Conservation (phyloP, 1,284 basidiomycete species). For the Sporisorium sorghi region DNA sequence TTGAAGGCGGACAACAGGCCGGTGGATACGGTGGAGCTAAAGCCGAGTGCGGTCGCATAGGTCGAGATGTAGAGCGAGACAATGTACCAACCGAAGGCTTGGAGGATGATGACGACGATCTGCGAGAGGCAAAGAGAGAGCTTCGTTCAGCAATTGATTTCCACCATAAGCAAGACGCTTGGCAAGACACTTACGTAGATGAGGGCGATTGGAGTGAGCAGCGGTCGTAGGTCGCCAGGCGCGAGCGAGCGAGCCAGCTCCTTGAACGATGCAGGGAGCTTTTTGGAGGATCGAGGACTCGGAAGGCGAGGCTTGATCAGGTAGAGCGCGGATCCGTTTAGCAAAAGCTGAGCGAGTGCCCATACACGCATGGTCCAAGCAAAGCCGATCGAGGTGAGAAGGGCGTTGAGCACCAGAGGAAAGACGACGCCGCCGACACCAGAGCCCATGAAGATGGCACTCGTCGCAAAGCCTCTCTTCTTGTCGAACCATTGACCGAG, state of each 20-base stretch:
- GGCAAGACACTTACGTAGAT: constrained; percentile 13
- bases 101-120: constrained; percentile 34
- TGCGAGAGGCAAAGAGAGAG: constrained; percentile 1
- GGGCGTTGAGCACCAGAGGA: constrained; percentile 38
- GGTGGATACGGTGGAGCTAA: constrained; percentile 41
- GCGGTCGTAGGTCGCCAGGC: constrained; percentile 16
- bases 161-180: neutral
- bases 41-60: constrained; percentile 48
- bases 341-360: constrained; percentile 33
- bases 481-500: constrained; percentile 57
- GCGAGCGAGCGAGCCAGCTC: constrained; percentile 6
- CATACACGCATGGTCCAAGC: constrained; percentile 52
- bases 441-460: constrained; percentile 47
- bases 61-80: constrained; percentile 54
- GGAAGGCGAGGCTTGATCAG: constrained; percentile 31
- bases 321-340: constrained; percentile 32
- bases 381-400: constrained; percentile 47
- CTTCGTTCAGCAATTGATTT: neutral
- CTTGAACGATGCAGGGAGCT: constrained; percentile 3
- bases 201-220: constrained; percentile 17
- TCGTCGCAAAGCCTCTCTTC: constrained; percentile 47
- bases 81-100: constrained; percentile 52
- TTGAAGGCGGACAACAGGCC: constrained; percentile 60
- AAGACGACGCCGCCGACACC: constrained; percentile 54
- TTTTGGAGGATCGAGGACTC: neutral